Percentiles rank a stretch among this genome's conserved stretches.
These are phyloP conservation scores for Camellia granthamiana DNA, from an alignment of 148 eudicot genomes.

Conservation along the genomic window DNA sequence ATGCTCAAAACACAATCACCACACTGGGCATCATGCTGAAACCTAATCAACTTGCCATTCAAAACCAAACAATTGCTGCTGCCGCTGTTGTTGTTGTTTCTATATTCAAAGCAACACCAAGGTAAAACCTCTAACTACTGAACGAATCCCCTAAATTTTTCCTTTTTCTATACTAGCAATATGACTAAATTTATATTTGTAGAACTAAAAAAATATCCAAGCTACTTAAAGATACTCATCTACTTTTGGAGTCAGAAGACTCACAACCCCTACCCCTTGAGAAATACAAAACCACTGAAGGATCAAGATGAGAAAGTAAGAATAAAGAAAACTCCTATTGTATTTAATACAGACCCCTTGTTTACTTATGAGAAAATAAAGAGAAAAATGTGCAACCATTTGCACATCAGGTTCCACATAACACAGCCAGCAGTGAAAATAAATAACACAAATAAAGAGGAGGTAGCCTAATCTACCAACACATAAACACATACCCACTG, in stretches of 20 bases:
- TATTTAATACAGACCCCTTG: not conserved
- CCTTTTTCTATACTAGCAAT: not conserved
- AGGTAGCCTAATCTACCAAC: not conserved
- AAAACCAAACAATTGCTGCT: not conserved
- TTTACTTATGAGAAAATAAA: not conserved
- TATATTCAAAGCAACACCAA: not conserved
- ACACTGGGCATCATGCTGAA: not conserved
- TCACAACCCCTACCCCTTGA: too few species aligned
- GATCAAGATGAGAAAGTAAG: not conserved
- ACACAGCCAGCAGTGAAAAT: conserved; percentile 1
- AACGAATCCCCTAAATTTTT: not conserved
- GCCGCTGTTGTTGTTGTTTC: not conserved
- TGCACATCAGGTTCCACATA: not conserved
- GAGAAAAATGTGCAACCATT: not conserved
- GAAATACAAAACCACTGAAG: too few species aligned
- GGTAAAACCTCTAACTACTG: not conserved
- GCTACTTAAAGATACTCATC: not conserved
- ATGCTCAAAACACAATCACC: not conserved
- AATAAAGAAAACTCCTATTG: not conserved
- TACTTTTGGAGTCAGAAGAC: not conserved
- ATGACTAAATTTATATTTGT: not conserved
- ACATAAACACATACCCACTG: conserved; percentile 68
- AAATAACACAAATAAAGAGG: not conserved
- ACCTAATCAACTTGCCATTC: not conserved
- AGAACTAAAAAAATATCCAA: not conserved